Percentiles rank a stretch among this genome's conserved stretches.
These are phyloP conservation scores for Geranium rotundifolium DNA, from an alignment of 345 rosid species.

Conservation along the genomic window DNA sequence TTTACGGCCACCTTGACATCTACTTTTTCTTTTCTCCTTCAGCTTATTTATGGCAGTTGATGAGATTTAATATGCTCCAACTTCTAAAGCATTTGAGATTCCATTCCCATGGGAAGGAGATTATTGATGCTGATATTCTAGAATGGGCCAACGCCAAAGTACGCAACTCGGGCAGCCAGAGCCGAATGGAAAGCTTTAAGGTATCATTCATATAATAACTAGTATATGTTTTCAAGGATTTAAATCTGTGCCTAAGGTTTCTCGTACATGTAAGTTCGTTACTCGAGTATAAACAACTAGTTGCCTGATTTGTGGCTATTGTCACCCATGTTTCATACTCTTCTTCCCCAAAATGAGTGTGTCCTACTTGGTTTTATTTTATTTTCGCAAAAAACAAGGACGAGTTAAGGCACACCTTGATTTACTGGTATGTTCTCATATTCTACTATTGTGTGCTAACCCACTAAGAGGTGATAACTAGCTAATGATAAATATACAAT, in stretches of 20 bases:
- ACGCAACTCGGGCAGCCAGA: slow-evolving; percentile 52
- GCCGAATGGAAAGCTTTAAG: slow-evolving; percentile 76
- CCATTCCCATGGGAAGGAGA: slow-evolving; percentile 82
- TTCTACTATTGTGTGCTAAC: too few relatives aligned
- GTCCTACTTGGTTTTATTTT: too few relatives aligned
- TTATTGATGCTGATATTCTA: slow-evolving; percentile 71
- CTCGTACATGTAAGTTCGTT: background rate
- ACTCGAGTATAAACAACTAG: background rate
- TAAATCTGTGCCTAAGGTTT: background rate
- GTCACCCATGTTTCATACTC: too few relatives aligned
- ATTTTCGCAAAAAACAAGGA: too few relatives aligned
- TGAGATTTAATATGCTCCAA: slow-evolving; percentile 92
- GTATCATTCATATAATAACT: slow-evolving; percentile 23
- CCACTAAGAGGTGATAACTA: too few relatives aligned
- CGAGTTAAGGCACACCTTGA: too few relatives aligned
- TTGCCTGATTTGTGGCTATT: background rate
- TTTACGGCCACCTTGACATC: background rate
- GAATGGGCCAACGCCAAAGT: slow-evolving; percentile 87
- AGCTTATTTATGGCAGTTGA: slow-evolving; percentile 94
- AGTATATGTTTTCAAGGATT: background rate
- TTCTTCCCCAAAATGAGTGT: too few relatives aligned
- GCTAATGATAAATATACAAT: too few relatives aligned
- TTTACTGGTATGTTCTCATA: too few relatives aligned
- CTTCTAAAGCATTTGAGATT: slow-evolving; percentile 85
- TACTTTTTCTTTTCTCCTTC: slow-evolving; percentile 2